phyloP scores from a whole-genome alignment of 176 grass and related monocot species.

The Phoenix roebelenii region DNA sequence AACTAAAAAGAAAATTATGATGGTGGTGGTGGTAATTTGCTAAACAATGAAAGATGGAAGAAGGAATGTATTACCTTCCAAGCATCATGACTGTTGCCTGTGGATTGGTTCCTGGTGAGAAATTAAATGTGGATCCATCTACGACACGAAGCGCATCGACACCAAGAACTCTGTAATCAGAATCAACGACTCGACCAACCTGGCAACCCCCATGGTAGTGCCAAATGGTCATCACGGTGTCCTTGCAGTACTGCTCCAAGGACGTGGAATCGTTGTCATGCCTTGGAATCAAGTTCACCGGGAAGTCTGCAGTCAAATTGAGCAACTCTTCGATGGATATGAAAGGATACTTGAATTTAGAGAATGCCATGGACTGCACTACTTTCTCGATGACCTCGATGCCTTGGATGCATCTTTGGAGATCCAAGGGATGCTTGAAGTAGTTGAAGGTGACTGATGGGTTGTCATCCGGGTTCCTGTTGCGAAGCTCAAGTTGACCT shows the following conservation, averaged over 20 bases:
- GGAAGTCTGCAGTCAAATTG: slow-evolving; percentile 42
- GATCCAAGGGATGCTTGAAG: slow-evolving; percentile 60
- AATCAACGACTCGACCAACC: neutral
- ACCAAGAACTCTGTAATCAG: neutral
- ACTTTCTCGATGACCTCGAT: slow-evolving; percentile 51
- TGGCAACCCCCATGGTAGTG: slow-evolving; percentile 6
- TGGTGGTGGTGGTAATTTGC: too few species aligned
- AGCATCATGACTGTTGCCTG: slow-evolving; percentile 16
- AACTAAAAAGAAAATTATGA: neutral
- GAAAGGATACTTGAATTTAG: slow-evolving; percentile 58
- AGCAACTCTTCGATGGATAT: slow-evolving; percentile 41
- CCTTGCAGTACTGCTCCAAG: slow-evolving; percentile 27
- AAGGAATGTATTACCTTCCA: neutral
- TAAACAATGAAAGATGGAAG: neutral
- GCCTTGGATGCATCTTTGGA: slow-evolving; percentile 47
- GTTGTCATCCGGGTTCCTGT: slow-evolving; percentile 46
- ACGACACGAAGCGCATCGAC: slow-evolving; percentile 1
- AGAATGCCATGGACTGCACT: slow-evolving; percentile 46
- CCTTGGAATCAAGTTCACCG: slow-evolving; percentile 57
- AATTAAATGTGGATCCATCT: slow-evolving; percentile 4
- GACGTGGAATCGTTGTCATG: slow-evolving; percentile 52
- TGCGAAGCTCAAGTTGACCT: slow-evolving; percentile 47
- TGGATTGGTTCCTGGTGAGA: slow-evolving; percentile 10
- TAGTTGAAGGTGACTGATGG: slow-evolving; percentile 89
- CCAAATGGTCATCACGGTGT: slow-evolving; percentile 3